Base-by-base conservation (phyloP, 345 rosid genomes). In the Trapa incisa region DNA sequence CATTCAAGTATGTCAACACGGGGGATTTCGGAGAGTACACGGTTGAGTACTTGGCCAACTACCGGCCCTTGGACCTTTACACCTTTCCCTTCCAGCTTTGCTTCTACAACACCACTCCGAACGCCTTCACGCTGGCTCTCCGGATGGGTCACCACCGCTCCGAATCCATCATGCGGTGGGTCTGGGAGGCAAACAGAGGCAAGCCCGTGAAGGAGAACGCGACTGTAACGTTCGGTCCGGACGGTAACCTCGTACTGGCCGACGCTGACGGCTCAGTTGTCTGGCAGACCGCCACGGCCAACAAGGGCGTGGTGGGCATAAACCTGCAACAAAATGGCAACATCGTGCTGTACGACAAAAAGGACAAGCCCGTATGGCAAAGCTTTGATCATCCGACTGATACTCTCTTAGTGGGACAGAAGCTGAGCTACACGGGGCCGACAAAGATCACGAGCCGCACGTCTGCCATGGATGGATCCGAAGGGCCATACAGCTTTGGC, bases 161-260 rank as follows among this genome's bases (percentile, higher is more conserved):
- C 15, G 80, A 78, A 17, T 77, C 83, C 0, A 42, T 78, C 1
- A 70, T 73, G 35, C 65, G 87, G 15, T 84, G 83, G 85, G 94
- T 84, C 0, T 89, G 92, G 94, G 91, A 87, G 68, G 97, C 91
- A 16, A 87, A 85, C 67, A 60, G 85, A 1, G 82, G 82, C 68
- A 80, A 75, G 42, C 97, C 87, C 0, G 90, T 89, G 42, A 29
- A 74, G 12, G 87, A 86, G 74, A 87, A 87, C 11, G 85, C 91
- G 2, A 78, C 86, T 0, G 63, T 89, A 32, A 64, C 78, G 8
- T 67, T 89, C 1, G 85, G 86, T 0, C 69, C 66, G 2, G 77
- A 87, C 3, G 96, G 91, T 0, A 88, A 87, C 68, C 84, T 83
- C 0, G 80, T 80, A 37, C 69, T 83, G 22, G 87, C 84, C 0